Percentiles rank a stretch among this genome's conserved stretches.
Evolutionary conservation across 2,329 filamentous ascomycete species (phyloP).

Genomic region (Pseudopithomyces maydicus): DNA sequence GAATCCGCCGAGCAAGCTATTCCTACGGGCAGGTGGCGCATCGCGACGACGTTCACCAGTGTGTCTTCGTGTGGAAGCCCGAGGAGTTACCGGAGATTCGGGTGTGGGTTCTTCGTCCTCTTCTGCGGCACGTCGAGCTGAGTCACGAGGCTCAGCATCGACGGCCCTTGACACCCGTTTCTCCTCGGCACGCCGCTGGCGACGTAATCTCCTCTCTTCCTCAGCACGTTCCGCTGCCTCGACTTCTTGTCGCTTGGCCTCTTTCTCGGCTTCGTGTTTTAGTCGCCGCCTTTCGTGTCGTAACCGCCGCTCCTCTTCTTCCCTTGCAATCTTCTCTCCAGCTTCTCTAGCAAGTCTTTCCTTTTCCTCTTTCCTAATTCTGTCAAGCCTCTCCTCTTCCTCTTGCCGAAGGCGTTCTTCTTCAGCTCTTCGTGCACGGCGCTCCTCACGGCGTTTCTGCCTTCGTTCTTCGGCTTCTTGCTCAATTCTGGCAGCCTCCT

Average conservation of each 20-base stretch:
- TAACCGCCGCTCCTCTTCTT: conserved; percentile 35
- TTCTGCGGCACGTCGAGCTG: conserved; percentile 34
- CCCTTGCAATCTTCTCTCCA: conserved; percentile 19
- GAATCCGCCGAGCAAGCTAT: conserved; percentile 37
- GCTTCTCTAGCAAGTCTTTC: conserved; percentile 7
- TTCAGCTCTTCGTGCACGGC: conserved; percentile 16
- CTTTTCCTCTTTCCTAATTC: neutral
- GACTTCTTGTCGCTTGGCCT: conserved; percentile 19
- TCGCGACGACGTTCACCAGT: conserved; percentile 31
- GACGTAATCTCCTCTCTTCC: conserved; percentile 28
- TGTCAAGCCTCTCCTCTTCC: conserved; percentile 26
- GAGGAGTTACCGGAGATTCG: conserved; percentile 25
- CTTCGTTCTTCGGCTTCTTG: conserved; percentile 28
- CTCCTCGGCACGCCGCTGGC: conserved; percentile 32
- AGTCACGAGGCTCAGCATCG: conserved; percentile 26
- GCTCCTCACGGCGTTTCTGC: conserved; percentile 35
- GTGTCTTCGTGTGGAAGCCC: conserved; percentile 27
- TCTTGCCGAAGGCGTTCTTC: conserved; percentile 27
- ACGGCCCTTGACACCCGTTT: conserved; percentile 23
- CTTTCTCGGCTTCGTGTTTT: conserved; percentile 34
- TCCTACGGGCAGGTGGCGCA: conserved; percentile 28
- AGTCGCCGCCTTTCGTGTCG: conserved; percentile 31
- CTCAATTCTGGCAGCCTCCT: conserved; percentile 27
- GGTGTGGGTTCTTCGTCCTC: conserved; percentile 26
- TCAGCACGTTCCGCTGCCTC: conserved; percentile 26